These are phyloP conservation scores for Castanea sativa DNA, from an alignment of 306 rosid species.

Conservation along the genomic window DNA sequence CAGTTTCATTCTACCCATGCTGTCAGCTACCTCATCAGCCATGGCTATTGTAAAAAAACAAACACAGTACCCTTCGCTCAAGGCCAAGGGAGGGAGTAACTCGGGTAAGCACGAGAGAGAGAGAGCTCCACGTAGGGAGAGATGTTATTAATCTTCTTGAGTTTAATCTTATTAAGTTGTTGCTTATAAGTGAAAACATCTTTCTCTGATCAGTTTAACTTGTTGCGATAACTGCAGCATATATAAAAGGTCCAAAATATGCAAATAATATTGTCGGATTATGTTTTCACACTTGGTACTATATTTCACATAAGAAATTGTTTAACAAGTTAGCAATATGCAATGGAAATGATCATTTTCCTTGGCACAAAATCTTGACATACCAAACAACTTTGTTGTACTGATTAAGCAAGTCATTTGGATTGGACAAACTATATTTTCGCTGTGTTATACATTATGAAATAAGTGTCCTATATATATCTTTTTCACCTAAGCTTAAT, in stretches of 20 bases:
- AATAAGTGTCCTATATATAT: neutral
- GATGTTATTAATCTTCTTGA: neutral
- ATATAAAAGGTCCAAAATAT: neutral
- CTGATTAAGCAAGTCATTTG: too few relatives aligned
- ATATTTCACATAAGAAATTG: neutral
- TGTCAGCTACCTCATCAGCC: too few relatives aligned
- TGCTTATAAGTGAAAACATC: neutral
- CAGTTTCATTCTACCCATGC: too few relatives aligned
- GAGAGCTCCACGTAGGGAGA: too few relatives aligned
- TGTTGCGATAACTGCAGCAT: neutral
- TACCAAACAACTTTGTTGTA: too few relatives aligned
- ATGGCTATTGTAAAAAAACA: too few relatives aligned
- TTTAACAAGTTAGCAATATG: neutral
- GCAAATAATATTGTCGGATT: neutral
- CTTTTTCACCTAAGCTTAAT: neutral
- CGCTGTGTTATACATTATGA: neutral
- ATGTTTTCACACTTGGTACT: neutral
- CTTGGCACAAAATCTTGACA: too few relatives aligned
- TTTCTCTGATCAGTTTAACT: neutral
- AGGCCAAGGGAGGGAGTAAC: too few relatives aligned
- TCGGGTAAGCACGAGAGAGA: too few relatives aligned
- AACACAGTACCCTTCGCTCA: too few relatives aligned
- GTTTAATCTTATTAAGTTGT: neutral
- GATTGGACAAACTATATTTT: too few relatives aligned
- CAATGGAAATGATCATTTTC: neutral